Evolutionary conservation across 495 filamentous ascomycete species (phyloP).

Genomic region (Viridothelium virens): DNA sequence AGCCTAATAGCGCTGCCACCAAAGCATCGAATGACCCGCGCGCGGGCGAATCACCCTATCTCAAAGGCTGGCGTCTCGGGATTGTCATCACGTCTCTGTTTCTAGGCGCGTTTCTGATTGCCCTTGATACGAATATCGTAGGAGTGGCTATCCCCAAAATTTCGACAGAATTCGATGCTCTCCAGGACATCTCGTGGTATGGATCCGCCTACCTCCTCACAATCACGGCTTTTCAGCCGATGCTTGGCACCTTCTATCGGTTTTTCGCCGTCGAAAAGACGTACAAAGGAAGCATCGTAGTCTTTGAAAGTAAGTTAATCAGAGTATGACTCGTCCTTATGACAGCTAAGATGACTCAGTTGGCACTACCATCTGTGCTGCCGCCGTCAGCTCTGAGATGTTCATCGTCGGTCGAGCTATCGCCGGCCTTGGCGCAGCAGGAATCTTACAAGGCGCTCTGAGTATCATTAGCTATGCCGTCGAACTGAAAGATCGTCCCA

Average conservation of each 20-base stretch:
- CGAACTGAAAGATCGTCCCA: constrained; percentile 24
- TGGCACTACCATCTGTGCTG: constrained; percentile 57
- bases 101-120: background rate
- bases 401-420: constrained; percentile 32
- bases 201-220: background rate
- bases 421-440: constrained; percentile 31
- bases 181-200: background rate
- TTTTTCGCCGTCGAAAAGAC: background rate
- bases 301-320: background rate
- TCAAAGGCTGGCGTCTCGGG: no score
- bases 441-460: constrained; percentile 31
- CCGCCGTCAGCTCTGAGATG: constrained; percentile 26
- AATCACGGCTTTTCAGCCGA: background rate
- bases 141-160: background rate
- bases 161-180: background rate
- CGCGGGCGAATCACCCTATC: no score
- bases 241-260: background rate
- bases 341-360: constrained; percentile 7
- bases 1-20: no score
- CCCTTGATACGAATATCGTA: background rate
- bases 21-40: no score
- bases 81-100: background rate
- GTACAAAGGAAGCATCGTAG: background rate
- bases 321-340: no score
- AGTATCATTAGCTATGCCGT: constrained; percentile 30